Conservation (phyloP, 495 filamentous ascomycete species). For the Lineolata rhizophorae region DNA sequence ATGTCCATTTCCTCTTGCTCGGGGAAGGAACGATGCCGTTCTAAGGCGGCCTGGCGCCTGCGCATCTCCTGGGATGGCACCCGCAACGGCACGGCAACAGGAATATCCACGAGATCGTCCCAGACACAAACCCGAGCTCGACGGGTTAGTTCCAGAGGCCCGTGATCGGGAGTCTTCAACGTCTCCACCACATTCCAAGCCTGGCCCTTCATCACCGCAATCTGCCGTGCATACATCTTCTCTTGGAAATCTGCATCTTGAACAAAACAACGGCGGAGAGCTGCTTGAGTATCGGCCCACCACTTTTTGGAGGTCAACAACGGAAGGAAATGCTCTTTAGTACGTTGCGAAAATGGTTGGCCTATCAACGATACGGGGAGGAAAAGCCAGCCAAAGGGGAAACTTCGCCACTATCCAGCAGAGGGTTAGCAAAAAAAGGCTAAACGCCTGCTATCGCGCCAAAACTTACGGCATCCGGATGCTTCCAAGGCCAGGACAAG, state of each 20-base stretch:
- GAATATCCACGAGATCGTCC: constrained; percentile 94
- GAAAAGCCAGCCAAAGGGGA: constrained; percentile 97
- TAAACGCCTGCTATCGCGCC: neutral
- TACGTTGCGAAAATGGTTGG: constrained; percentile 82
- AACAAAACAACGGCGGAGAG: constrained; percentile 62
- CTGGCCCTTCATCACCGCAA: constrained; percentile 97
- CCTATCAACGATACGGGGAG: constrained; percentile 91
- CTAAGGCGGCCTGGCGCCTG: constrained; percentile 32
- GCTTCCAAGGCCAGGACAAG: constrained; percentile 97
- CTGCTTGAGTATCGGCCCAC: constrained; percentile 89
- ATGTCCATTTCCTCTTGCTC: constrained; percentile 86
- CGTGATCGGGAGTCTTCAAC: constrained; percentile 75
- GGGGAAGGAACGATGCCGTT: constrained; percentile 16
- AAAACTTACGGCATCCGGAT: constrained; percentile 63
- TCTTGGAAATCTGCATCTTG: constrained; percentile 93
- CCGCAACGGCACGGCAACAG: constrained; percentile 75
- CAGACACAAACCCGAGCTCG: constrained; percentile 84
- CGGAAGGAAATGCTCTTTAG: constrained; percentile 81
- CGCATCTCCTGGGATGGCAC: constrained; percentile 55
- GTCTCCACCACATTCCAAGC: constrained; percentile 99
- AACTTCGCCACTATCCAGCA: constrained; percentile 53
- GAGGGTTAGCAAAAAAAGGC: constrained; percentile 4
- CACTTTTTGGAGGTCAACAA: constrained; percentile 80
- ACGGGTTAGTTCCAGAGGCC: constrained; percentile 79
- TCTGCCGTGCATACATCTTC: constrained; percentile 90